Base-by-base conservation (phyloP, 352 stramenopile genomes). In the Phytophthora lateralis region DNA sequence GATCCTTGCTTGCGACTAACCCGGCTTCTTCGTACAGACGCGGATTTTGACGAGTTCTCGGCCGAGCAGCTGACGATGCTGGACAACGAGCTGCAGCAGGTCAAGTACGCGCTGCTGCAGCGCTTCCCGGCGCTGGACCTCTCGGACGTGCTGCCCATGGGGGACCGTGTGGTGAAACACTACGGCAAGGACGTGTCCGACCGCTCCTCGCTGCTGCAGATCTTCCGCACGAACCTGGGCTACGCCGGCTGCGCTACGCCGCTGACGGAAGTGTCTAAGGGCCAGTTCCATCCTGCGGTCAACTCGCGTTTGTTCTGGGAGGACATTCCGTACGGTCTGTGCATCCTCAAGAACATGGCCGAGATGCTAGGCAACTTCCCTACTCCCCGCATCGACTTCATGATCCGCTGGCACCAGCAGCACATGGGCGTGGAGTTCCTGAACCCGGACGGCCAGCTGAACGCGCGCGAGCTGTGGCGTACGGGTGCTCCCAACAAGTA, bases 401-500 rank as follows among this genome's bases (percentile, higher is more conserved):
- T 97, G 79, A 97, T 97, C 69, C 85, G 90, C 44, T 97, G 91
- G 91, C 90, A 97, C 75, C 91, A 97, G 79, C 83, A 93, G 69
- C 78, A 88, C 75, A 97, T 97, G 91, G 82, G 73, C 42, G 84
- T 96, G 38, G 78, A 85, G 38, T 97, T 96, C 75, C 65, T 97
- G 20, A 85, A 77, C 48, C 55, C 82, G 2, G 89, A 97, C 54
- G 89, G 88, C 29, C 88, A 97, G 66, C 78, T 97, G 35, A 97
- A 97, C 56, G 80, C 91, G 34, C 82, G 85, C 51, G 80, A 97
- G 53, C 71, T 97, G 38, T 91, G 89, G 76, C 83, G 86, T 65
- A 97, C 91, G 2, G 91, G 90, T 8, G 87, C 90, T 1, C 89
- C 90, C 9, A 93, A 97, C 80, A 92, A 91, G 65, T 97, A 97